phyloP scores from a whole-genome alignment of 305 asterid genomes.

The Solanum aculeatissimum region DNA sequence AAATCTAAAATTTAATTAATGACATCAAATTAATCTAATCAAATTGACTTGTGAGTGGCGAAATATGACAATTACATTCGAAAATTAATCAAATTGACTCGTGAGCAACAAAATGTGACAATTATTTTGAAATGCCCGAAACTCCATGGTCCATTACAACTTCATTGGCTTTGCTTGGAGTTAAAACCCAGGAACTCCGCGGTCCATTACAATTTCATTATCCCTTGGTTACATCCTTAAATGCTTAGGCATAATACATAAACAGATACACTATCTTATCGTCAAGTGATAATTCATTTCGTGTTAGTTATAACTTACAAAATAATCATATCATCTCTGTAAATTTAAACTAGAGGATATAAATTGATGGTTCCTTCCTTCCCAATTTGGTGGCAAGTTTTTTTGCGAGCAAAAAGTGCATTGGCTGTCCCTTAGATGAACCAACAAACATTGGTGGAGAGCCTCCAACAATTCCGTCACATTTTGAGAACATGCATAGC shows the following conservation, averaged over 20 bases:
- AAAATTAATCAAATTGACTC: no score
- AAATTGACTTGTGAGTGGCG: no score
- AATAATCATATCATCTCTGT: neutral
- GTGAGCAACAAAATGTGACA: no score
- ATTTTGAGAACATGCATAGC: slow-evolving; percentile 48
- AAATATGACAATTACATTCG: no score
- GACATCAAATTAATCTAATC: no score
- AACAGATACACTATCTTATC: neutral
- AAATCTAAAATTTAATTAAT: no score
- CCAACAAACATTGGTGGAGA: slow-evolving; percentile 22
- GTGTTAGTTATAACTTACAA: neutral
- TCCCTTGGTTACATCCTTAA: neutral
- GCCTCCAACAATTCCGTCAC: slow-evolving; percentile 24
- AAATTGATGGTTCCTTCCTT: slow-evolving; percentile 53
- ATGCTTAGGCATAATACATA: neutral
- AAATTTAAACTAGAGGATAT: slow-evolving; percentile 11
- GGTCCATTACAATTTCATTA: neutral
- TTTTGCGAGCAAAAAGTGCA: slow-evolving; percentile 18
- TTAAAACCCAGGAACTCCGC: neutral
- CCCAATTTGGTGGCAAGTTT: slow-evolving; percentile 71
- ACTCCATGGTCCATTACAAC: no score
- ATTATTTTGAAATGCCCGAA: no score
- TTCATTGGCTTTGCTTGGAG: neutral
- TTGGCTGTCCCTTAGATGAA: slow-evolving; percentile 18
- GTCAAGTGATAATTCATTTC: no score